phyloP scores from a whole-genome alignment of 768 basidiomycete genomes.

The Tubosaeta brunneosetosa region DNA sequence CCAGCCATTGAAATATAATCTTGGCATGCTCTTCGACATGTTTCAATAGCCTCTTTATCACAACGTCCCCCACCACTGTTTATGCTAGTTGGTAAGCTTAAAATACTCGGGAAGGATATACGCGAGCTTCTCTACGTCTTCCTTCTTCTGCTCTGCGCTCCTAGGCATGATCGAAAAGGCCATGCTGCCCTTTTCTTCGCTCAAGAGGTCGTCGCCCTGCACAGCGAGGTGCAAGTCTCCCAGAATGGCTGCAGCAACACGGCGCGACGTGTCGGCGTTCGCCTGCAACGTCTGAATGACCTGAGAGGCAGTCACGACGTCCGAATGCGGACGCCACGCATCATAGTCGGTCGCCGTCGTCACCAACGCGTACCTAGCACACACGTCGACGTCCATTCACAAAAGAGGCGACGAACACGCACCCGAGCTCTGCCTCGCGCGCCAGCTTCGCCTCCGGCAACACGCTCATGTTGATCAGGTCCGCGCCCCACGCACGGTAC shows the following conservation, averaged over 20 bases:
- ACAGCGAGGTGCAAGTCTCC: constrained; percentile 64
- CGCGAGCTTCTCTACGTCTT: constrained; percentile 63
- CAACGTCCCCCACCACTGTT: too few relatives aligned
- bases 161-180: constrained; percentile 78
- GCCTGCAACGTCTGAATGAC: constrained; percentile 83
- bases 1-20: too few relatives aligned
- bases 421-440: constrained; percentile 92
- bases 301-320: constrained; percentile 84
- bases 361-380: constrained; percentile 79
- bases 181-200: constrained; percentile 80
- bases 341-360: constrained; percentile 94
- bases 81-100: constrained; percentile 6
- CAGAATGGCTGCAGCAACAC: constrained; percentile 65
- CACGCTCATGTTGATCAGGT: constrained; percentile 96
- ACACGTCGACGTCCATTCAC: neutral
- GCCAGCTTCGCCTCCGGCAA: constrained; percentile 97
- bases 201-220: constrained; percentile 47
- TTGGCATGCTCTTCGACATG: neutral
- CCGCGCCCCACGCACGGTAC: constrained; percentile 91
- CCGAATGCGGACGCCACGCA: constrained; percentile 80
- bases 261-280: constrained; percentile 84
- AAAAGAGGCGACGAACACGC: neutral
- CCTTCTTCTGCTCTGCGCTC: constrained; percentile 47
- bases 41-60: too few relatives aligned
- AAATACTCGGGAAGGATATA: constrained; percentile 83